Percentiles rank a stretch among this genome's conserved stretches.
These are phyloP conservation scores for Botryotinia narcissicola DNA, from an alignment of 2,329 filamentous ascomycete species.

Conservation along the genomic window DNA sequence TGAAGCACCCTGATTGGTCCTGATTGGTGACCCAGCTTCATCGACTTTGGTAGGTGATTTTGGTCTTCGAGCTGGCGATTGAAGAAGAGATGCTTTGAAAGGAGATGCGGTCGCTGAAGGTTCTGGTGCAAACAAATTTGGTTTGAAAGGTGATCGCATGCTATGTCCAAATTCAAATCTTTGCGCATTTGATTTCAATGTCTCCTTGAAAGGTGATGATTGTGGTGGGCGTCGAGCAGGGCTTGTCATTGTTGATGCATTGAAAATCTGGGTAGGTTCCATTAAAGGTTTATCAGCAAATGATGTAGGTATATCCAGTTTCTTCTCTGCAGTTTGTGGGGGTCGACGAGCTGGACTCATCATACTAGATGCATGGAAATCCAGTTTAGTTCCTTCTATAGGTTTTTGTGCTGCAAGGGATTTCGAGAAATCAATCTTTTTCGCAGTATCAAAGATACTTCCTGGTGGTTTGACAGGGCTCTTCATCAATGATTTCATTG, in stretches of 20 bases:
- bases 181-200: constrained; percentile 56
- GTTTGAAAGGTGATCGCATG: constrained; percentile 36
- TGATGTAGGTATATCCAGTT: constrained; percentile 39
- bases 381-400: constrained; percentile 35
- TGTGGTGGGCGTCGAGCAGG: constrained; percentile 54
- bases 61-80: constrained; percentile 38
- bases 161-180: constrained; percentile 38
- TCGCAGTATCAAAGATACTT: constrained; percentile 37
- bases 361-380: constrained; percentile 44
- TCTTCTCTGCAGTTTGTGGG: constrained; percentile 41
- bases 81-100: constrained; percentile 37
- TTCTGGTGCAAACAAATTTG: constrained; percentile 31
- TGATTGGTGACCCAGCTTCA: constrained; percentile 35
- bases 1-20: constrained; percentile 23
- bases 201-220: constrained; percentile 55
- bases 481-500: constrained; percentile 53
- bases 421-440: constrained; percentile 40
- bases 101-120: constrained; percentile 24
- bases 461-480: constrained; percentile 52
- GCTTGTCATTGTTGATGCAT: constrained; percentile 47
- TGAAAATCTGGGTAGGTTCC: constrained; percentile 39
- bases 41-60: constrained; percentile 37
- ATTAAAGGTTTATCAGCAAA: constrained; percentile 34
- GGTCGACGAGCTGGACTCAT: constrained; percentile 56
- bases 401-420: constrained; percentile 35